phyloP scores from a whole-genome alignment of 768 basidiomycete genomes.

The Suillus americanus region DNA sequence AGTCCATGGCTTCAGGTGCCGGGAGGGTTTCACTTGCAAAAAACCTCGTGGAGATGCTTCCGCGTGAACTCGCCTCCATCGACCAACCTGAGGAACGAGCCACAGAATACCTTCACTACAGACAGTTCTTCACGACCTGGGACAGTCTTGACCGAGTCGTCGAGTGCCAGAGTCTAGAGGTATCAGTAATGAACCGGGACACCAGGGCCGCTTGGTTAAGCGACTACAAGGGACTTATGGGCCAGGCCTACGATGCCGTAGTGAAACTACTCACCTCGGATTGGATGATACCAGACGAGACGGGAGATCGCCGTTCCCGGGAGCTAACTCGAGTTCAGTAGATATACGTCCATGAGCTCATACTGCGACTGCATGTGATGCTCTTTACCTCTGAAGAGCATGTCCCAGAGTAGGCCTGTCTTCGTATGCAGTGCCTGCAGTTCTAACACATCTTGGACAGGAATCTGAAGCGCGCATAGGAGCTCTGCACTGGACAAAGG shows the following conservation, averaged over 20 bases:
- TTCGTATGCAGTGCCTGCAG: background rate
- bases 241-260: constrained; percentile 63
- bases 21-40: constrained; percentile 74
- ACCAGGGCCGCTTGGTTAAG: constrained; percentile 58
- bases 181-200: constrained; percentile 57
- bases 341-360: constrained; percentile 86
- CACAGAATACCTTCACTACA: constrained; percentile 76
- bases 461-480: constrained; percentile 71
- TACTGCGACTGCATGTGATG: constrained; percentile 79
- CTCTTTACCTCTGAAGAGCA: constrained; percentile 62
- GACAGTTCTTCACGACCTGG: constrained; percentile 79
- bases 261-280: constrained; percentile 73
- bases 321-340: constrained; percentile 84
- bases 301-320: constrained; percentile 53
- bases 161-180: constrained; percentile 58
- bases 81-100: constrained; percentile 69
- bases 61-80: constrained; percentile 60
- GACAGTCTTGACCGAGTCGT: constrained; percentile 60
- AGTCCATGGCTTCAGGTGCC: constrained; percentile 44
- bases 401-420: constrained; percentile 50
- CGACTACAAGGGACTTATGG: constrained; percentile 63
- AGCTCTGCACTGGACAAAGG: constrained; percentile 36
- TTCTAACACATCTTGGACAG: constrained; percentile 36
- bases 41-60: constrained; percentile 56
- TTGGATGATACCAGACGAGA: constrained; percentile 63